A percentile compares a stretch with the other conserved stretches of the same genome.
phyloP scores from a whole-genome alignment of 306 rosid species.

The Pyrus pyrifolia region DNA sequence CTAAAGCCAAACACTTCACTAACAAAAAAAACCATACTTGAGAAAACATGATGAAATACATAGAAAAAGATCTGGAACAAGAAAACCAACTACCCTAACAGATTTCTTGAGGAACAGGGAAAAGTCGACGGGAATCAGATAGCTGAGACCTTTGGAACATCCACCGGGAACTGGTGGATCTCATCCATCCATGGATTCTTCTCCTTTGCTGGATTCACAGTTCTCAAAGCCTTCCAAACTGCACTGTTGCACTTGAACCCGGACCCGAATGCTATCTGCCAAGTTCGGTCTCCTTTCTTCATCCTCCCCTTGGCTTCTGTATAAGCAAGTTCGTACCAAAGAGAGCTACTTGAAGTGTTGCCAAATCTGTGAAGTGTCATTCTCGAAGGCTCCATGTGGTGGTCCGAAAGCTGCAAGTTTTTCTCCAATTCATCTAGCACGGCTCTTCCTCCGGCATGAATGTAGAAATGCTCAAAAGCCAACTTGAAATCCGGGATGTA shows the following conservation, averaged over 20 bases:
- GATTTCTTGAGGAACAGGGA: not conserved
- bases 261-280: slow-evolving; percentile 70
- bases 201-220: slow-evolving; percentile 37
- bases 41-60: not conserved
- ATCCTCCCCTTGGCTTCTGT: slow-evolving; percentile 51
- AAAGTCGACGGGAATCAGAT: not conserved
- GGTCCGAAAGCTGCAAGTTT: slow-evolving; percentile 47
- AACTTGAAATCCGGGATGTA: slow-evolving; percentile 58
- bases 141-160: slow-evolving; percentile 43
- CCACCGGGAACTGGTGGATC: slow-evolving; percentile 44
- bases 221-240: slow-evolving; percentile 55
- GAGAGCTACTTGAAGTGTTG: slow-evolving; percentile 64
- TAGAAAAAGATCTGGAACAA: not conserved
- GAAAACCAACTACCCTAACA: not conserved
- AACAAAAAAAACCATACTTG: not conserved
- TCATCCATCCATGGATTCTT: slow-evolving; percentile 60
- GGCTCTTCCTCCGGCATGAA: slow-evolving; percentile 65
- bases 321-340: slow-evolving; percentile 60
- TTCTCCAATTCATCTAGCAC: slow-evolving; percentile 60
- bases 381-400: slow-evolving; percentile 67
- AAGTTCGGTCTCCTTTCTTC: slow-evolving; percentile 48
- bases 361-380: slow-evolving; percentile 61
- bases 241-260: slow-evolving; percentile 60
- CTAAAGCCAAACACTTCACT: not conserved
- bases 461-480: slow-evolving; percentile 64